Percentiles rank a stretch among this genome's conserved stretches.
Evolutionary conservation across 2,329 filamentous ascomycete species (phyloP).

Genomic region (Dothiorella sarmentorum): DNA sequence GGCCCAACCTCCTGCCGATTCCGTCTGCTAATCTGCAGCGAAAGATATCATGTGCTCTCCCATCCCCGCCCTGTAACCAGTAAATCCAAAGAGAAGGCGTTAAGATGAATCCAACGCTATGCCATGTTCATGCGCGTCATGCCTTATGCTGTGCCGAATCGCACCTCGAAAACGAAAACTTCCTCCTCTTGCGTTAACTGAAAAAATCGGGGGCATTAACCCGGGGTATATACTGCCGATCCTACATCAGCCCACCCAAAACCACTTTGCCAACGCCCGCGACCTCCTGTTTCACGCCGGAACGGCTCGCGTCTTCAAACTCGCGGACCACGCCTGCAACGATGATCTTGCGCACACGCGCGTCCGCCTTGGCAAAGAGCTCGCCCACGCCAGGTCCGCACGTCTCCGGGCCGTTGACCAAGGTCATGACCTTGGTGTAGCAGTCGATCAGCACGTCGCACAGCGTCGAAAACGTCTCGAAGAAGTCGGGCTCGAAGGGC

Average conservation of each 20-base stretch:
- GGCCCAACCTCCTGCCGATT: neutral
- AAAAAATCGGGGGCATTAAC: neutral
- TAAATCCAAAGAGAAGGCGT: neutral
- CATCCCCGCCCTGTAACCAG: neutral
- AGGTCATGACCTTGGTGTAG: constrained; percentile 72
- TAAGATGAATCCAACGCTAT: neutral
- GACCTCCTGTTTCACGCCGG: constrained; percentile 74
- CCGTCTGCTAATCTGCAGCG: neutral
- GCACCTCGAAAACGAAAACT: neutral
- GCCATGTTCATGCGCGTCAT: constrained; percentile 10
- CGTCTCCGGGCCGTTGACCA: constrained; percentile 68
- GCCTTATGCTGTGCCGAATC: neutral
- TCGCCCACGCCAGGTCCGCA: constrained; percentile 71
- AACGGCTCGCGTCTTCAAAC: constrained; percentile 82
- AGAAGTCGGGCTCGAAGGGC: constrained; percentile 96
- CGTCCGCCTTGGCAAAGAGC: constrained; percentile 85
- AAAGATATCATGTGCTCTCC: constrained; percentile 9
- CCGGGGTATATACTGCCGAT: constrained; percentile 8
- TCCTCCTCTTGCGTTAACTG: neutral
- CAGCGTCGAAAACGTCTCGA: constrained; percentile 90
- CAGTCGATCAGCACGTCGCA: constrained; percentile 94
- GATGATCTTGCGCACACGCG: constrained; percentile 81
- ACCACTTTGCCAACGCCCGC: constrained; percentile 85
- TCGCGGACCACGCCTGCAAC: constrained; percentile 83
- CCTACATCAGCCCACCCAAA: constrained; percentile 73